Percentiles rank a stretch among this genome's conserved stretches.
phyloP scores from a whole-genome alignment of 2,329 filamentous ascomycete species.

The Alternaria arbusti region DNA sequence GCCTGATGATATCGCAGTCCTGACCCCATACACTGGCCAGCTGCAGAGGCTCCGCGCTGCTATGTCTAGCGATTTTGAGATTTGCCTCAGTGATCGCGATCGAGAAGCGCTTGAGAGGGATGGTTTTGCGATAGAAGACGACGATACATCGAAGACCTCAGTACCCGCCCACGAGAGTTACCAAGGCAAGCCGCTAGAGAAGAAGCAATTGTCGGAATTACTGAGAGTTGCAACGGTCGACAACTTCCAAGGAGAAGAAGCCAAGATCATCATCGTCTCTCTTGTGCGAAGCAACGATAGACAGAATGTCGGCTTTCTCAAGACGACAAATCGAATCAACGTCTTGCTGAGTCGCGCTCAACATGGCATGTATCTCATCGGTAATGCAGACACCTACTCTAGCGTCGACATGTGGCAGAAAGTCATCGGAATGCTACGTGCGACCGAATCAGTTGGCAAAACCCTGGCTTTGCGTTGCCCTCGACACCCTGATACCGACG shows the following conservation, averaged over 20 bases:
- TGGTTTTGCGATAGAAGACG: slow-evolving; percentile 19
- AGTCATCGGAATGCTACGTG: slow-evolving; percentile 61
- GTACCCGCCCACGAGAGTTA: background rate
- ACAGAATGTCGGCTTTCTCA: slow-evolving; percentile 68
- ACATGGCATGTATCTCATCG: slow-evolving; percentile 75
- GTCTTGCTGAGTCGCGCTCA: slow-evolving; percentile 70
- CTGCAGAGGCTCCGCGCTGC: slow-evolving; percentile 57
- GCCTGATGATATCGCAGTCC: slow-evolving; percentile 68
- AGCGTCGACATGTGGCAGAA: slow-evolving; percentile 68
- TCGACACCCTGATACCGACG: slow-evolving; percentile 31
- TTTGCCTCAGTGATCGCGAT: slow-evolving; percentile 70
- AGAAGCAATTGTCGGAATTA: slow-evolving; percentile 29
- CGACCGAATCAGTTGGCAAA: slow-evolving; percentile 19
- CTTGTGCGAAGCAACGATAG: slow-evolving; percentile 72
- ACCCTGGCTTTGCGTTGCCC: slow-evolving; percentile 36
- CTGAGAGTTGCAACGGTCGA: slow-evolving; percentile 67
- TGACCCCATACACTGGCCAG: slow-evolving; percentile 71
- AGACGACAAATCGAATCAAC: slow-evolving; percentile 71
- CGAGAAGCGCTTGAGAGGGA: slow-evolving; percentile 56
- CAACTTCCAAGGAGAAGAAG: slow-evolving; percentile 81
- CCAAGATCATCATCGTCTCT: slow-evolving; percentile 72
- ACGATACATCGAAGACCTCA: background rate
- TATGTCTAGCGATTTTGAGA: slow-evolving; percentile 61
- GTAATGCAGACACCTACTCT: slow-evolving; percentile 65
- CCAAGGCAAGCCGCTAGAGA: slow-evolving; percentile 24